phyloP scores from a whole-genome alignment of 177 flowering plant genomes.

The Tripterygium wilfordii region DNA sequence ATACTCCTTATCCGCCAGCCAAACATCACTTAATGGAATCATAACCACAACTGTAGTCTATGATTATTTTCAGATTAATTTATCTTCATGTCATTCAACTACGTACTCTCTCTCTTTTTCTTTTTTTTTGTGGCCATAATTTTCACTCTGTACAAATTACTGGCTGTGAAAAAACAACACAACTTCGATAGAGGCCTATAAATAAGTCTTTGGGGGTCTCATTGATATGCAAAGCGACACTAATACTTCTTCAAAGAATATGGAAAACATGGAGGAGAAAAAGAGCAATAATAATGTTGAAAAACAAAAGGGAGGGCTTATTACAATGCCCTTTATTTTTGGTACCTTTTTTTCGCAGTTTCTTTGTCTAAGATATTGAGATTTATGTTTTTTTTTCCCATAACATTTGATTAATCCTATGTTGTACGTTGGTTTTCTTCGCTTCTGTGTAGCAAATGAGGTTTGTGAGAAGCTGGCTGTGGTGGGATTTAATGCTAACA shows the following conservation, averaged over 20 bases:
- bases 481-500: conserved; percentile 78
- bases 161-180: no score
- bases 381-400: not conserved
- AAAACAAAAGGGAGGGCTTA: conserved; percentile 59
- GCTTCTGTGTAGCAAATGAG: conserved; percentile 66
- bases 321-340: conserved; percentile 84
- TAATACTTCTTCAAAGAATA: no score
- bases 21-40: no score
- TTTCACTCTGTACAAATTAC: not conserved
- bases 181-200: conserved; percentile 1
- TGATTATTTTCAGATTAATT: no score
- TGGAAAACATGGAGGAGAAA: conserved; percentile 25
- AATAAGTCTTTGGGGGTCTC: conserved; percentile 1
- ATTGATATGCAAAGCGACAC: no score
- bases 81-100: no score
- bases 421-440: not conserved
- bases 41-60: no score
- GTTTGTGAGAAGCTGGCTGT: conserved; percentile 86
- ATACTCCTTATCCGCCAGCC: no score
- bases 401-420: not conserved
- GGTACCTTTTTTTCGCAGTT: conserved; percentile 32
- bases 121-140: no score
- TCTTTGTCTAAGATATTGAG: no score
- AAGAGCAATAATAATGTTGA: conserved; percentile 11
- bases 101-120: no score